A percentile compares a stretch with the other conserved stretches of the same genome.
Evolutionary conservation across 129 eudicot species (phyloP).

Genomic region (Centella asiatica): DNA sequence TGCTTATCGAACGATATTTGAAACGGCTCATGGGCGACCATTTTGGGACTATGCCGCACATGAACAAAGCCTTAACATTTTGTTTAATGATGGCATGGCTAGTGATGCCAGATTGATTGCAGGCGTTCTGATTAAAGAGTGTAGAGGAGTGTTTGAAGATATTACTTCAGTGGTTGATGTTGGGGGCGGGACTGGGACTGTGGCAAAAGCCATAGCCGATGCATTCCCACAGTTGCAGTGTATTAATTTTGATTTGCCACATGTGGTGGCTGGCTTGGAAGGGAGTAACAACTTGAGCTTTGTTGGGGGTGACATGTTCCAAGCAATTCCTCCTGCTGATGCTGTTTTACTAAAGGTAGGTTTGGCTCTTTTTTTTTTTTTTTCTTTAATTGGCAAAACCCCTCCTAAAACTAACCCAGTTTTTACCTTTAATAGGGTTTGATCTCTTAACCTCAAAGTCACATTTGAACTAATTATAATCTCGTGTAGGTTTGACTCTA

Average conservation of each 20-base stretch:
- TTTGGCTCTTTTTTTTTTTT: neutral
- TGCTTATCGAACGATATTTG: neutral
- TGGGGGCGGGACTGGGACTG: constrained; percentile 15
- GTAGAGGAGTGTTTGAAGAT: constrained; percentile 1
- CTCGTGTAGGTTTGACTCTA: no score
- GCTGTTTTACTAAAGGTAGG: neutral
- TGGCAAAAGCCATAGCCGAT: neutral
- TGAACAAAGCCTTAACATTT: neutral
- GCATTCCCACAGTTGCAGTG: constrained; percentile 3
- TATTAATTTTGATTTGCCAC: constrained; percentile 13
- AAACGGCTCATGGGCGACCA: neutral
- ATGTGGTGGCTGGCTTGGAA: constrained; percentile 10
- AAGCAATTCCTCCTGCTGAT: neutral
- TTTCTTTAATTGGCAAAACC: no score
- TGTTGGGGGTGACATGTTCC: constrained; percentile 8
- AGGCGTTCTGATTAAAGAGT: neutral
- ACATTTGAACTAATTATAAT: no score
- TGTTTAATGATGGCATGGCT: constrained; percentile 12
- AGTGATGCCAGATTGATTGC: constrained; percentile 4
- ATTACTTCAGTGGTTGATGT: constrained; percentile 9
- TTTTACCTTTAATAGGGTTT: no score
- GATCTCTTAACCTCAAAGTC: no score
- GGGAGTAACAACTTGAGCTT: neutral
- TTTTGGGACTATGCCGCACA: neutral
- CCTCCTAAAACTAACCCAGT: no score